phyloP scores from a whole-genome alignment of 306 rosid genomes.

The Gastrolobium bilobum region DNA sequence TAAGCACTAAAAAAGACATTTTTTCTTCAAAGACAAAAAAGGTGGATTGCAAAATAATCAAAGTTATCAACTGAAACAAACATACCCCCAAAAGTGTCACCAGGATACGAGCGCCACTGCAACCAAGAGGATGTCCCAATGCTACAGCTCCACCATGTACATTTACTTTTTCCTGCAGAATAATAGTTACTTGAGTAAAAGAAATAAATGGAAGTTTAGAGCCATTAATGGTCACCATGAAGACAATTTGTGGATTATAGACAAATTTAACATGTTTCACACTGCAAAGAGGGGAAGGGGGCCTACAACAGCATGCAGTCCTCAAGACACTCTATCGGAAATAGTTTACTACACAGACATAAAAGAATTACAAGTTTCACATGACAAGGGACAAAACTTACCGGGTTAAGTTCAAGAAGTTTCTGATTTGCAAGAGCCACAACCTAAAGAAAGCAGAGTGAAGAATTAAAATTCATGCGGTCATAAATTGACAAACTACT shows the following conservation, averaged over 20 bases:
- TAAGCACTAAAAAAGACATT: background rate
- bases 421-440: constrained; percentile 99
- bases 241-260: constrained; percentile 14
- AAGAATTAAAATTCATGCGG: constrained; percentile 37
- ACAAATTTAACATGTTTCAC: constrained; percentile 17
- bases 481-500: constrained; percentile 37
- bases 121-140: constrained; percentile 99
- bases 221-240: background rate
- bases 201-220: constrained; percentile 24
- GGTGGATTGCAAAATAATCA: constrained; percentile 3
- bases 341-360: constrained; percentile 21
- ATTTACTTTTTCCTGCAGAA: constrained; percentile 81
- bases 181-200: constrained; percentile 22
- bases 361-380: constrained; percentile 21
- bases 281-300: background rate
- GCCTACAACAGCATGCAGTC: background rate
- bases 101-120: constrained; percentile 98
- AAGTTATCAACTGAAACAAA: constrained; percentile 21
- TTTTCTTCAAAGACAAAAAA: background rate
- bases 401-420: constrained; percentile 84
- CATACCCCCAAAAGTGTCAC: constrained; percentile 96
- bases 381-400: constrained; percentile 55
- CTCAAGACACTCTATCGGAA: constrained; percentile 30
- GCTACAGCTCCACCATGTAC: constrained; percentile 97
- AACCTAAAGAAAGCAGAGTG: constrained; percentile 61